phyloP scores from a whole-genome alignment of 441 rosid genomes.

The Adansonia gregorii region DNA sequence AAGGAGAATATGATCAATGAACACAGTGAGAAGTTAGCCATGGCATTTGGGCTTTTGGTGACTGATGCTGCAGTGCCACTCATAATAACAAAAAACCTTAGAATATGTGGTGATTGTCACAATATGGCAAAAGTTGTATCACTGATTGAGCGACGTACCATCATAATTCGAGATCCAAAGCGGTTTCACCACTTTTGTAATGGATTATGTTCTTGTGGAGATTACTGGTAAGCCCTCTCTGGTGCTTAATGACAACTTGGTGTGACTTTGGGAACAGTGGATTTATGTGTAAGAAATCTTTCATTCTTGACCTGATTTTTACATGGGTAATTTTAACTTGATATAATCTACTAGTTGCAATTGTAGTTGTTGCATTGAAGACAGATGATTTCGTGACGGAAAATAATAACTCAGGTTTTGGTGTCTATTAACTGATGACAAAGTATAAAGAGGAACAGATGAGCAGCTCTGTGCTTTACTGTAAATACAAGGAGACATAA shows the following conservation, averaged over 20 bases:
- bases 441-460: not conserved
- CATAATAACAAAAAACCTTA: constrained; percentile 50
- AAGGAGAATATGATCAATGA: constrained; percentile 52
- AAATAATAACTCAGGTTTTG: not conserved
- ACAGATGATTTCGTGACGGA: not conserved
- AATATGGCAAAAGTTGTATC: constrained; percentile 45
- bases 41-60: constrained; percentile 52
- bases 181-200: constrained; percentile 54
- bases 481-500: not conserved
- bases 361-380: constrained; percentile 12
- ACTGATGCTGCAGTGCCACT: constrained; percentile 37
- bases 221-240: constrained; percentile 44
- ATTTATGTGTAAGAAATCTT: not conserved
- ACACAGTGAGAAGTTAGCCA: constrained; percentile 58
- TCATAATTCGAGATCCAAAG: constrained; percentile 54
- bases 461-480: not conserved
- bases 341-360: not conserved
- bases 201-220: constrained; percentile 54
- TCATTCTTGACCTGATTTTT: not conserved
- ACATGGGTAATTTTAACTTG: not conserved
- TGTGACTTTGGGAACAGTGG: constrained; percentile 2
- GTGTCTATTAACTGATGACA: not conserved
- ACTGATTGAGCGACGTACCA: constrained; percentile 43
- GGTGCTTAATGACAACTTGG: not conserved
- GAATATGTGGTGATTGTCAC: constrained; percentile 59